A percentile compares a stretch with the other conserved stretches of the same genome.
phyloP scores from a whole-genome alignment of 2,329 filamentous ascomycete genomes.

The Diaporthe sp. region DNA sequence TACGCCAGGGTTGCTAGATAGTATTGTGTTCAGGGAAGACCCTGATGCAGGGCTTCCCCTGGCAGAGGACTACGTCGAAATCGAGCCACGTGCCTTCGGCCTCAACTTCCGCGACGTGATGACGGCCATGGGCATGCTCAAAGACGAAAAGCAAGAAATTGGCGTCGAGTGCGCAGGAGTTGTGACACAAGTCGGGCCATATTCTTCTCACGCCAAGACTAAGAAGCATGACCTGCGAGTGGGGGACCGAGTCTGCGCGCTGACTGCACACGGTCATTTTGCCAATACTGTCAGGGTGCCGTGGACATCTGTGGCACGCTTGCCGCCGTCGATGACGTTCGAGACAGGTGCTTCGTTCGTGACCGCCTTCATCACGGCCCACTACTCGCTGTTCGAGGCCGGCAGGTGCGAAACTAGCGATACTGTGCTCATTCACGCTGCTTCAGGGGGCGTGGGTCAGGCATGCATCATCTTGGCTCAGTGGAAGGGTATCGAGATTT shows the following conservation, averaged over 20 bases:
- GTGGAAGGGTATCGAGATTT: background rate
- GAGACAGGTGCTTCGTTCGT: background rate
- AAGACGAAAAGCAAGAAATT: background rate
- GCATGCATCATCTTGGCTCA: background rate
- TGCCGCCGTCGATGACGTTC: background rate
- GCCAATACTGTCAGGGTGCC: background rate
- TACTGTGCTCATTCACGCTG: background rate
- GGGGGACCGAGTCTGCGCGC: background rate
- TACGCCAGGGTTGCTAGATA: background rate
- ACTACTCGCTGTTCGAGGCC: background rate
- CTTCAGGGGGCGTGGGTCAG: background rate
- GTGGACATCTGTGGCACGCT: background rate
- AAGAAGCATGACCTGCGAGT: background rate
- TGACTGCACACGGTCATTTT: background rate
- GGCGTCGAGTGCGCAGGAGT: background rate
- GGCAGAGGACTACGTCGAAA: background rate
- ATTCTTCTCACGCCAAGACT: background rate
- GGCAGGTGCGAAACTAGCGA: background rate
- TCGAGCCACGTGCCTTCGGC: background rate
- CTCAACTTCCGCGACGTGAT: background rate
- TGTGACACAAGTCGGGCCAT: background rate
- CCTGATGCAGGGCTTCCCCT: background rate
- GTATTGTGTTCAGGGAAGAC: background rate
- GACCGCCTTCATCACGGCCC: background rate
- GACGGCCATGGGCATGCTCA: background rate